Base-by-base conservation (phyloP, 495 filamentous ascomycete genomes). In the Penicillium nucicola region DNA sequence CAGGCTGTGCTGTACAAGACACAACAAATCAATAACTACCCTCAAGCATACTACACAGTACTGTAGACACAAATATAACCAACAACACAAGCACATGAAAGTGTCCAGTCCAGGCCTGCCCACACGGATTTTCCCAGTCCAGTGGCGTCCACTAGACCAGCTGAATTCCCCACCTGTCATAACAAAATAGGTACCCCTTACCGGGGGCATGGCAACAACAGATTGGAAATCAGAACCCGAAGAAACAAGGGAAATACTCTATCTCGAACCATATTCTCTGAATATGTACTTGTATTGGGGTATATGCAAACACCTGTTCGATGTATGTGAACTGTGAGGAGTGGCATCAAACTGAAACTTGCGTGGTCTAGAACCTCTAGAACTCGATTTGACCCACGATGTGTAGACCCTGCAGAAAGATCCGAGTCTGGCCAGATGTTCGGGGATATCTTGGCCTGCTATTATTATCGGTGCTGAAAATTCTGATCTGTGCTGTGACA, bases 131-230 rank as follows among this genome's bases (percentile, higher is more conserved):
- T 52, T 52, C 43, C 45, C 30, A 52, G 52, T 28, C 38, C 48
- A 40, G 52, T 59, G 56, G 56, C 56, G 56, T 39, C 33, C 48
- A 31, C 44, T 59, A 59, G 56, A 40, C 30, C 41, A 37, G 45
- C 14, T 40, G 38, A 11, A 30, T 34, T 31, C 47, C 23, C 56
- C 56, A 59, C 56, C 56, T 44, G 47, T 28, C 44, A 48, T 18
- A 40, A 44, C 32, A 41, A 48, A 59, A 28, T 6, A 10, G 17
- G 37, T 14, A 36, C 48, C 52, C 50, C 50, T 45, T 50, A 25
- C 52, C 35, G 42, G 17, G 17, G 8, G 6, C 15, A 11, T 28
- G 25, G 25, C 25, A 28, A 28, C 25, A 28, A 8, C n/a, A 12
- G 0, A n/a, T 7, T n/a, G 9, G 32, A 13, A 45, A 35, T 18